Evolutionary conservation across 345 rosid species (phyloP), one percentile per base, ranked within the genome.

Genomic region (Gossypium raimondii): DNA sequence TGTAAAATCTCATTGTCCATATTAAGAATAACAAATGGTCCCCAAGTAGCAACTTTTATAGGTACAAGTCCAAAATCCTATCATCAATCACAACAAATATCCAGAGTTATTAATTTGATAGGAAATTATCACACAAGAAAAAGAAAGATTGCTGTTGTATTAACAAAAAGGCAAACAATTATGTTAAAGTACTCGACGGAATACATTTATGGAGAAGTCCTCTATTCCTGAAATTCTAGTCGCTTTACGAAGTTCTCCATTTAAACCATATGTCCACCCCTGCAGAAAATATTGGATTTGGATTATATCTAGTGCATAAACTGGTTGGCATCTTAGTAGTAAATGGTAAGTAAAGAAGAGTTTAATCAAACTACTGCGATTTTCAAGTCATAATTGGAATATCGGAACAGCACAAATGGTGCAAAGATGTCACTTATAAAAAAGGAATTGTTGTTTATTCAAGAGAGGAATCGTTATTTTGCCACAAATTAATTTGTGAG

Each of bases 251-350:
- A 94, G 97, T n/a, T 85, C 86, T 58, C 94, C 97, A 43, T 83
- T 85, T 82, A 92, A 81, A 45, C 88, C 87, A 75, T 94, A 94
- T 20, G 97, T 92, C 95, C 98, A 92, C 56, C 93, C 97, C 97
- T 90, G 86, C 74, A 81, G 59, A 61, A 72, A 76, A 72, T 1
- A 12, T 9, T 11, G 48, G 51, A 53, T 58, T 59, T 27, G 61
- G 20, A 17, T 27, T 68, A 48, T 9, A 68, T 14, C 43, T 68
- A 25, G 22, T 16, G 7, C 17, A 14, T 13, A 68, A 25, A 14
- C 8, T 27, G 57, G 72, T 24, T 24, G 20, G 57, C 44, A 48
- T 25, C 43, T 50, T 7, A 45, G 18, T 2, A 22, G 55, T 22
- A 27, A 61, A 27, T 61, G 11, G 22, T 9, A 65, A 43, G 16